Evolutionary conservation across 179 eudicot species (phyloP).

Genomic region (Silene noctiflora): DNA sequence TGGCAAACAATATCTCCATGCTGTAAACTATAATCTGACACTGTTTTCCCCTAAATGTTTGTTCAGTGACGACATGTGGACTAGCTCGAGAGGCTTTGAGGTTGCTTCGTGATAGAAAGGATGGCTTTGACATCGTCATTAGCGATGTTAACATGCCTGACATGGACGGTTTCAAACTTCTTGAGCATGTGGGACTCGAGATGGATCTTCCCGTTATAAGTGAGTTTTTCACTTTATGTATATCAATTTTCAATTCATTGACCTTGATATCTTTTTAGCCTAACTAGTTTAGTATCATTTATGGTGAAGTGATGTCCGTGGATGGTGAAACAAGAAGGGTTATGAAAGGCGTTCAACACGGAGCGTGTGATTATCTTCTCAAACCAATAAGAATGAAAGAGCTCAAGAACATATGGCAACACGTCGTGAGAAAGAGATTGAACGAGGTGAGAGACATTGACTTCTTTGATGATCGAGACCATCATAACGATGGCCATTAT

Average conservation of each 20-base stretch:
- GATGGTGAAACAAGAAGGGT: conserved; percentile 96
- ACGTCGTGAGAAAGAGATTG: conserved; percentile 79
- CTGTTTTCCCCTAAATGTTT: conserved; percentile 14
- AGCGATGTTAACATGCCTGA: conserved; percentile 99
- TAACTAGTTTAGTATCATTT: conserved; percentile 23
- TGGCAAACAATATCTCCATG: background rate
- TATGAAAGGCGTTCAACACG: conserved; percentile 98
- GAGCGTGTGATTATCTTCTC: conserved; percentile 81
- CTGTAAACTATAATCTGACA: conserved; percentile 6
- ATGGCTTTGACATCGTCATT: conserved; percentile 86
- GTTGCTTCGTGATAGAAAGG: conserved; percentile 81
- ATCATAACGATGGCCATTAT: conserved; percentile 43
- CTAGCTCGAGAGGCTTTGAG: conserved; percentile 81
- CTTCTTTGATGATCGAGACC: conserved; percentile 63
- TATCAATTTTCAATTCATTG: background rate
- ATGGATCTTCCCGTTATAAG: conserved; percentile 99
- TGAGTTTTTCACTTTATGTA: conserved; percentile 32
- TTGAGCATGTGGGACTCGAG: conserved; percentile 95
- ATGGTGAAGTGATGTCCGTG: conserved; percentile 92
- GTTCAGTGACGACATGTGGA: conserved; percentile 81
- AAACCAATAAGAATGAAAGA: conserved; percentile 95
- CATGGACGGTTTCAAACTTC: conserved; percentile 97
- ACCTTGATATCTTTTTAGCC: background rate
- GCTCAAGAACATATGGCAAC: conserved; percentile 96
- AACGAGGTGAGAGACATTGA: conserved; percentile 85